Percentiles rank a stretch among this genome's conserved stretches.
Evolutionary conservation across 306 rosid genomes (phyloP).

Genomic region (Dryas octopetala): DNA sequence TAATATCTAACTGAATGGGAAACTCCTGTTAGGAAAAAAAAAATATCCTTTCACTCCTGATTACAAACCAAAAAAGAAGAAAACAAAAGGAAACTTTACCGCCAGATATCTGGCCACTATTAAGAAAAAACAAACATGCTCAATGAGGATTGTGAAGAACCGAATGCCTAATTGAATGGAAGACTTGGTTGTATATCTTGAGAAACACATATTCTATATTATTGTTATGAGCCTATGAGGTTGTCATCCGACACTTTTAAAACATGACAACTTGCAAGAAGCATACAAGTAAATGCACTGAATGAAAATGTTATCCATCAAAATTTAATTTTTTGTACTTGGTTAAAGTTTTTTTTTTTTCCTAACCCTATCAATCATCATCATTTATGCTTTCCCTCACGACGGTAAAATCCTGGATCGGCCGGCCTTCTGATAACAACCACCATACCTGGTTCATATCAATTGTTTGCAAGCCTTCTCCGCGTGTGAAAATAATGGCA

Average conservation of each 20-base stretch:
- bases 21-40: not conserved
- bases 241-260: not conserved
- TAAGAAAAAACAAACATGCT: no score
- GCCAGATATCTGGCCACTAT: not conserved
- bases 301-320: not conserved
- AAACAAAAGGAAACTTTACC: not conserved
- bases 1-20: not conserved
- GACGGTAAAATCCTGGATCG: not conserved
- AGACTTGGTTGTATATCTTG: not conserved
- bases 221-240: not conserved
- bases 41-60: not conserved
- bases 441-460: slow-evolving; percentile 91
- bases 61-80: not conserved
- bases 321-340: not conserved
- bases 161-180: not conserved
- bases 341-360: not conserved
- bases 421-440: not conserved
- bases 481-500: slow-evolving; percentile 91
- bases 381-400: not conserved
- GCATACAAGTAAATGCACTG: not conserved
- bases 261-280: not conserved
- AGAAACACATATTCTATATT: not conserved
- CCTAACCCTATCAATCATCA: not conserved
- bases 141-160: not conserved
- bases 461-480: slow-evolving; percentile 95